These are phyloP conservation scores for Phaeosphaeriaceae sp. DNA, from an alignment of 2,329 filamentous ascomycete genomes.

Conservation along the genomic window DNA sequence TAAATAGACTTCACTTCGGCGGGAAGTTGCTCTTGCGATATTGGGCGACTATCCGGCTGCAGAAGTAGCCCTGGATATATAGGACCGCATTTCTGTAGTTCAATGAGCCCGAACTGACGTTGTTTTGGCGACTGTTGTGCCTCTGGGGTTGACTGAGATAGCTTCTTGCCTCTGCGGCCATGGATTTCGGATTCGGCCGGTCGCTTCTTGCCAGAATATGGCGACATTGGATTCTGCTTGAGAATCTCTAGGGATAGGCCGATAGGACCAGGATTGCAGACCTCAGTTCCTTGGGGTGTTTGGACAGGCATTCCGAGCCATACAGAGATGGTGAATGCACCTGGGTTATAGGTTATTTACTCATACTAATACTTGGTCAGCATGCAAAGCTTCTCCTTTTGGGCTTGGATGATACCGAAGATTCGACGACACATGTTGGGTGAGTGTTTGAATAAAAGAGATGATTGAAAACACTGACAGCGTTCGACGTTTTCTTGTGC, in stretches of 20 bases:
- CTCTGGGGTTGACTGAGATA: slow-evolving; percentile 18
- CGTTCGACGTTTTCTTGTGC: too few species aligned
- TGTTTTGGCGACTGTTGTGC: slow-evolving; percentile 8
- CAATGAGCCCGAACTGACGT: slow-evolving; percentile 43
- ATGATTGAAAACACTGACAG: too few species aligned
- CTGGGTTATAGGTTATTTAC: too few species aligned
- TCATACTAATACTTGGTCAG: too few species aligned
- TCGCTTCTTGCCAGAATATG: slow-evolving; percentile 34
- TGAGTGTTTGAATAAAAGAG: too few species aligned
- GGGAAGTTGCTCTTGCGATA: slow-evolving; percentile 78
- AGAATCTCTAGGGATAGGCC: slow-evolving; percentile 32
- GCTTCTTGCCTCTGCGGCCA: slow-evolving; percentile 32
- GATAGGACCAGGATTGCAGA: slow-evolving; percentile 38
- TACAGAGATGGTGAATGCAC: too few species aligned
- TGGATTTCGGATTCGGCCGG: slow-evolving; percentile 36
- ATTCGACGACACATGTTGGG: too few species aligned
- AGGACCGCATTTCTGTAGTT: slow-evolving; percentile 36
- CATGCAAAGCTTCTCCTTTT: too few species aligned
- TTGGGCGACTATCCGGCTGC: slow-evolving; percentile 70
- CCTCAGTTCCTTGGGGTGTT: slow-evolving; percentile 16
- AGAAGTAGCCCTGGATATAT: slow-evolving; percentile 52
- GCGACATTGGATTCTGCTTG: slow-evolving; percentile 26
- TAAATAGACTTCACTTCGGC: slow-evolving; percentile 86
- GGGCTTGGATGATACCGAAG: too few species aligned
- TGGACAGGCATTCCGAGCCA: too few species aligned